Base-by-base conservation (phyloP, 202 grass and related monocot genomes). In the Panicum hallii region DNA sequence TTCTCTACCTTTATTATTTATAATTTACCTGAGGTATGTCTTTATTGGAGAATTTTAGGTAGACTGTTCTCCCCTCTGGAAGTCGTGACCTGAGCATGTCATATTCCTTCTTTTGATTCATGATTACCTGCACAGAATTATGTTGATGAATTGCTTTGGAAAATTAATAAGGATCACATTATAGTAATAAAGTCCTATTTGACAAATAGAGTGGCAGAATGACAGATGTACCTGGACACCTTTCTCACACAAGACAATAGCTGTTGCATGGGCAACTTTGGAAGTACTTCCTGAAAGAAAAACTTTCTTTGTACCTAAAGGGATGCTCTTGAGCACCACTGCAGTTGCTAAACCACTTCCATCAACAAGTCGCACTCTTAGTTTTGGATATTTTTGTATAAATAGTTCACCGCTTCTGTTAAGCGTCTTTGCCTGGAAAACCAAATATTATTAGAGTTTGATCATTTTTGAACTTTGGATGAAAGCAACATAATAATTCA, bases 271-370 rank as follows among this genome's bases (percentile, higher is more conserved):
- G 60, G 91, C 77, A 48, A 95, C 87, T 81, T 95, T 93, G 15
- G 95, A 95, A 76, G 63, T 80, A 57, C 79, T 78, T 87, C 93
- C 79, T 34, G 41, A 77, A 34, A 98, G 78, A 78, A 93, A 64
- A 74, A 98, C 78, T 70, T 84, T 79, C 74, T 83, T 80, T 57
- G 91, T 91, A 41, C 78, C 81, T 28, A 73, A 71, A 79, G 95
- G 89, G 56, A 95, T 87, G 71, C 89, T 92, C 48, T 89, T 92
- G 73, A 95, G 71, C 36, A 95, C 89, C 28, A 98, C 86, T 44
- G 95, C 91, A 61, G 93, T 87, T 78, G 93, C 95, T 92, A 98
- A 84, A 67, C 93, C 89, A 89, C 89, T 98, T 89, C 95, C 95
- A 72, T 98, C 95, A 73, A 98, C 91, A 89, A 98, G 78, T 66